Base-by-base conservation (phyloP, 164 flowering plant genomes). In the Berberis thunbergii region DNA sequence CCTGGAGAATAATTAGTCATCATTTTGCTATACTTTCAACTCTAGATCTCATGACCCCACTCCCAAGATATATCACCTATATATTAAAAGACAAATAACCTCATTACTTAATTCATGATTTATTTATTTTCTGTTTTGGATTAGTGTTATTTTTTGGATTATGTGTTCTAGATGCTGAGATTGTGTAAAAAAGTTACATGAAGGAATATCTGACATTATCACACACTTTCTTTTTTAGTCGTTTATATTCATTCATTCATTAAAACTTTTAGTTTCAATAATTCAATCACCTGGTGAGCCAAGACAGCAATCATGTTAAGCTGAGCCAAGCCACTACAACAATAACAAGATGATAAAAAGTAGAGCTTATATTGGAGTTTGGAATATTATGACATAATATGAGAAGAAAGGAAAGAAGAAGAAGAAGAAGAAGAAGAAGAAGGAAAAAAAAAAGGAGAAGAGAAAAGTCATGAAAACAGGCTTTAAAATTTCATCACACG, bases 401-500 rank as follows among this genome's bases (percentile, higher is more conserved):
- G 57, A 54, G 57, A n/a, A 2, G 26, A 57, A 6, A 66, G 61
- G 59, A 64, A 66, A 42, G 60, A 56, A 50, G 40, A 43, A 49
- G 38, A 68, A 62, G 54, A 48, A 65, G 64, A 65, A 70, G 44
- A 40, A 41, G 64, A 45, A 69, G 81, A 62, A 77, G 74, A 46
- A 72, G 70, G 67, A 70, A 13, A 53, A 50, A 48, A 52, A 44
- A 26, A 26, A 26, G 26, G 26, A 26, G 26, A 26, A 26, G 26
- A 26, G 26, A 26, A 26, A 26, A 26, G 26, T 26, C 26, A 26
- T 26, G 26, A 26, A 26, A 26, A 75, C 83, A 81, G 79, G 81
- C 91, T 83, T 82, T 86, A 79, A 82, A 78, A 26, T 26, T 26
- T 78, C 83, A 70, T 76, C 71, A 83, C 92, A 80, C 89, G 76